A percentile compares a stretch with the other conserved stretches of the same genome.
Conservation (phyloP, 768 basidiomycete species). For the Leccinellum luteum region DNA sequence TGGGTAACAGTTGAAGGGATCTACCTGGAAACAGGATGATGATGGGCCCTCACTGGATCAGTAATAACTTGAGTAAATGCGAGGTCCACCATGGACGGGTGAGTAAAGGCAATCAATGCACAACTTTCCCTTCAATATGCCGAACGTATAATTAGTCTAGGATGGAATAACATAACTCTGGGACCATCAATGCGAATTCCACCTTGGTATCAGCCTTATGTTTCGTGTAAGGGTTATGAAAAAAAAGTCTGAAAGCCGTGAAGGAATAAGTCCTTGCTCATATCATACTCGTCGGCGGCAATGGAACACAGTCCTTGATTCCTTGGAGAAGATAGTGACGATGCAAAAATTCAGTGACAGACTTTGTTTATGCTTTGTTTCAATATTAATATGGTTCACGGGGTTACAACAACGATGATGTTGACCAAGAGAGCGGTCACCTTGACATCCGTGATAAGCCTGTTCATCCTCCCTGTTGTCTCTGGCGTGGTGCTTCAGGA, state of each 20-base stretch:
- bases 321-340: too few relatives aligned
- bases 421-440: conserved; percentile 4
- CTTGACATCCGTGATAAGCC: conserved; percentile 4
- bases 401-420: background rate
- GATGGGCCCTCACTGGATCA: conserved; percentile 6
- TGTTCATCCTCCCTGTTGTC: conserved; percentile 9
- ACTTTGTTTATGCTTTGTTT: background rate
- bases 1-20: conserved; percentile 3
- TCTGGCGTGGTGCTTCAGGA: conserved; percentile 22
- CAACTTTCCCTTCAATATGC: background rate
- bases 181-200: background rate
- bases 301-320: background rate
- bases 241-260: background rate
- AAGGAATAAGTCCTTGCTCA: background rate
- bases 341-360: too few relatives aligned
- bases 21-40: background rate
- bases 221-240: background rate
- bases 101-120: conserved; percentile 6
- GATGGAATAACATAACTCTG: conserved; percentile 11
- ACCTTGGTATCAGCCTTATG: background rate
- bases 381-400: background rate
- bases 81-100: conserved; percentile 9
- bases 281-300: background rate
- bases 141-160: too few relatives aligned
- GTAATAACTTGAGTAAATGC: conserved; percentile 8